A percentile compares a stretch with the other conserved stretches of the same genome.
These are phyloP conservation scores for Mortierella sp. DNA, from an alignment of 371 early-diverging fungal genomes.

Conservation along the genomic window DNA sequence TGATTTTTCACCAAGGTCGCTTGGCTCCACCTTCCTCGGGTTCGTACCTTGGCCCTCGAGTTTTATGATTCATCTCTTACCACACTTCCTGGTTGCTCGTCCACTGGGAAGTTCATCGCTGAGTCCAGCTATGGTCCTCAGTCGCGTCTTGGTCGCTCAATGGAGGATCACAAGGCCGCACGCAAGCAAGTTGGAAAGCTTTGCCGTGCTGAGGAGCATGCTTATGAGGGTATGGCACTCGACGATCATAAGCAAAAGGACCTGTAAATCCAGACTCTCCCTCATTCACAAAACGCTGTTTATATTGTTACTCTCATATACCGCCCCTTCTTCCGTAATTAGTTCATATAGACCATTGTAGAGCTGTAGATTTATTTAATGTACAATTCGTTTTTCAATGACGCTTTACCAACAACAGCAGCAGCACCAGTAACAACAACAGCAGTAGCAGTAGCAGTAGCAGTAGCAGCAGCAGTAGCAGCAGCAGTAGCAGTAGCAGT, in stretches of 20 bases:
- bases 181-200: slow-evolving; percentile 62
- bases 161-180: slow-evolving; percentile 78
- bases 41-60: slow-evolving; percentile 88
- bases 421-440: too few relatives aligned
- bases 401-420: neutral
- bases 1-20: slow-evolving; percentile 71
- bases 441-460: too few relatives aligned
- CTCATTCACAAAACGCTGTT: neutral
- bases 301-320: neutral
- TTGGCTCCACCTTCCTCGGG: slow-evolving; percentile 89
- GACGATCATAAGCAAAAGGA: slow-evolving; percentile 40
- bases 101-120: slow-evolving; percentile 84
- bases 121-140: slow-evolving; percentile 84
- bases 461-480: too few relatives aligned
- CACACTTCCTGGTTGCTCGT: slow-evolving; percentile 93
- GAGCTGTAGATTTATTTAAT: neutral
- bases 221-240: slow-evolving; percentile 53
- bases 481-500: too few relatives aligned
- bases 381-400: neutral
- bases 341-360: neutral
- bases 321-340: neutral
- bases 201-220: slow-evolving; percentile 47
- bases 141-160: slow-evolving; percentile 82
- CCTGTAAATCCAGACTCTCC: slow-evolving; percentile 1
- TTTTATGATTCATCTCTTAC: slow-evolving; percentile 90